phyloP scores from a whole-genome alignment of 306 rosid genomes.

The Crotalaria pallida region DNA sequence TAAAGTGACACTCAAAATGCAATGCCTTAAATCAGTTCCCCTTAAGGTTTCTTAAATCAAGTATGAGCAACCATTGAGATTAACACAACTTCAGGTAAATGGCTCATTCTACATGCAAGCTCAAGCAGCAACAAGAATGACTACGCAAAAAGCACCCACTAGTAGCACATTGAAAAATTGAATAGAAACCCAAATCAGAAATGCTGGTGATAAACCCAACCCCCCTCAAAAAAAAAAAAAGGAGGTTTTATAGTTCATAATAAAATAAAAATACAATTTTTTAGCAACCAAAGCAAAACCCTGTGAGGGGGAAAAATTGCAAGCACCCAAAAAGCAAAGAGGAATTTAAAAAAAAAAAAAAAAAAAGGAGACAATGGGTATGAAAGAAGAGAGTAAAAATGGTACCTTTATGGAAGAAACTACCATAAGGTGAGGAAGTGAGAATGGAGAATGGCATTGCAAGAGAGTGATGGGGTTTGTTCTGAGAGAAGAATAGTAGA shows the following conservation, averaged over 20 bases:
- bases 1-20: neutral
- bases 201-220: conserved; percentile 1
- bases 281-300: conserved; percentile 17
- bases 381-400: neutral
- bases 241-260: neutral
- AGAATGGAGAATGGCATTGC: conserved; percentile 27
- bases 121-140: neutral
- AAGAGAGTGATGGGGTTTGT: neutral
- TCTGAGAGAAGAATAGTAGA: neutral
- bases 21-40: neutral
- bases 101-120: neutral
- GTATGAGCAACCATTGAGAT: neutral
- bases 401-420: conserved; percentile 35
- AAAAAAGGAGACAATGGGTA: neutral
- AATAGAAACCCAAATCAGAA: neutral
- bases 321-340: neutral
- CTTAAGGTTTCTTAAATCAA: neutral
- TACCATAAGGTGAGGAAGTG: conserved; percentile 21
- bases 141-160: neutral
- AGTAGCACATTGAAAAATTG: neutral
- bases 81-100: no score
- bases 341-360: neutral
- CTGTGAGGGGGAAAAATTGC: conserved; percentile 9
- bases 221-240: no score
- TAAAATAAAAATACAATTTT: neutral